Conservation (phyloP, 108 stramenopile species). For the Nitzschia sp. region DNA sequence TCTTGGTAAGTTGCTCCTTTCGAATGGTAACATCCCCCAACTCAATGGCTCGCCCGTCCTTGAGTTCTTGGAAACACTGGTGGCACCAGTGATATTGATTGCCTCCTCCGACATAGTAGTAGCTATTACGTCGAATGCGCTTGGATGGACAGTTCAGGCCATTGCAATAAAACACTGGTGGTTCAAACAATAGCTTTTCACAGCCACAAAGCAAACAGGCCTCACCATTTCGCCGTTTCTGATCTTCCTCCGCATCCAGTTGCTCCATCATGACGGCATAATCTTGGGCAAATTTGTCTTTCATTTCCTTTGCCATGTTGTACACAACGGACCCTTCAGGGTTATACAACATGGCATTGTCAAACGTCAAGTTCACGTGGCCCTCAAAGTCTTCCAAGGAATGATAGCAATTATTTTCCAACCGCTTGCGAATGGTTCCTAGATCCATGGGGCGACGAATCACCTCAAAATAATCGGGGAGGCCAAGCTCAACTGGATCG, state of each 20-base stretch:
- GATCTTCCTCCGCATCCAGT: slow-evolving; percentile 84
- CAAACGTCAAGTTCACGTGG: slow-evolving; percentile 90
- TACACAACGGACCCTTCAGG: slow-evolving; percentile 71
- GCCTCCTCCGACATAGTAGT: slow-evolving; percentile 93
- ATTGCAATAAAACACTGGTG: slow-evolving; percentile 98
- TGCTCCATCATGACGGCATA: slow-evolving; percentile 65
- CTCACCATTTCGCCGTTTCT: slow-evolving; percentile 90
- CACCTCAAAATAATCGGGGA: slow-evolving; percentile 95
- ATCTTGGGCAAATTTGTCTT: slow-evolving; percentile 72
- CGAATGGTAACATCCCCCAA: slow-evolving; percentile 83
- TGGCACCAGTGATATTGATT: slow-evolving; percentile 96
- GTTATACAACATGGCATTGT: slow-evolving; percentile 98
- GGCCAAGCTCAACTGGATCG: slow-evolving; percentile 90
- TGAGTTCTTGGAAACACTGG: slow-evolving; percentile 90
- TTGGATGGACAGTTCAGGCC: slow-evolving; percentile 90
- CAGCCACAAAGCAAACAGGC: slow-evolving; percentile 93
- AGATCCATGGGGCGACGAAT: slow-evolving; percentile 97
- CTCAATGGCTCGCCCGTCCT: slow-evolving; percentile 82
- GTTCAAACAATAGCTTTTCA: slow-evolving; percentile 93
- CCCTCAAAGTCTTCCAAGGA: slow-evolving; percentile 79
- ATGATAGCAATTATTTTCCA: slow-evolving; percentile 91
- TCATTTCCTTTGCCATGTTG: slow-evolving; percentile 88
- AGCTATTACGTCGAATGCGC: slow-evolving; percentile 91
- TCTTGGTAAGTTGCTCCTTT: slow-evolving; percentile 89
- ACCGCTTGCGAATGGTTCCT: slow-evolving; percentile 88